Evolutionary conservation across 331 rosid genomes (phyloP), one percentile per base, ranked within the genome.

Genomic region (Quercus phellos): DNA sequence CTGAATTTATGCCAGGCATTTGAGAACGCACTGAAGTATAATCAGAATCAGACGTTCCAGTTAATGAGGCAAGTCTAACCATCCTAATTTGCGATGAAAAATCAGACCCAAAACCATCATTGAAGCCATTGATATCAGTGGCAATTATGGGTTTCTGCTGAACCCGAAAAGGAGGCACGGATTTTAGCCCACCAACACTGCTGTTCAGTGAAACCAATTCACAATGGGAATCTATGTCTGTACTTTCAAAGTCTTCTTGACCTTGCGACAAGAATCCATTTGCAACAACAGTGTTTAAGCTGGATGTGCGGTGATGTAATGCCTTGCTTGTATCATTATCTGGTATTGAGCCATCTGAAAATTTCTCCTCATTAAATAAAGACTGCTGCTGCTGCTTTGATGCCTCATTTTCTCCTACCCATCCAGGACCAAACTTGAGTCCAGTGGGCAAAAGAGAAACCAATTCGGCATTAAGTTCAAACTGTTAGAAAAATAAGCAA

Each of bases 351-450:
- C 80, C 54, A 76, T 84, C 55, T 55, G 60, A 77, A 74, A 79
- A 80, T 73, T 68, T 78, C 75, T 82, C 79, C 69, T 84, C 87
- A 38, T 81, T 70, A 74, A 76, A 77, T n/a, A 83, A 43, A 5
- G 77, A 75, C 30, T 79, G 85, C 56, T 73, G 85, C 79, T 73
- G 85, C 79, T 70, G 81, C 78, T 68, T 77, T 74, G 85, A 56
- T 54, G 51, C 60, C 42, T 84, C 90, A 19, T 81, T 84, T 74
- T 88, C 95, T 53, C 86, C 86, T 9, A 83, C 79, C 90, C 90
- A 84, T 70, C 92, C 92, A 18, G 88, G 91, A 81, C 95, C 91
- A 74, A 87, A 89, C 72, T 84, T 82, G 55, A 83, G 80, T 81
- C 90, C 92, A 58, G 8, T 2, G 19, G 97, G 91, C 74, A 90